Evolutionary conservation across 208 protist genomes (phyloP), one percentile per base, ranked within the genome.

Genomic region (Leishmania lainsoni): DNA sequence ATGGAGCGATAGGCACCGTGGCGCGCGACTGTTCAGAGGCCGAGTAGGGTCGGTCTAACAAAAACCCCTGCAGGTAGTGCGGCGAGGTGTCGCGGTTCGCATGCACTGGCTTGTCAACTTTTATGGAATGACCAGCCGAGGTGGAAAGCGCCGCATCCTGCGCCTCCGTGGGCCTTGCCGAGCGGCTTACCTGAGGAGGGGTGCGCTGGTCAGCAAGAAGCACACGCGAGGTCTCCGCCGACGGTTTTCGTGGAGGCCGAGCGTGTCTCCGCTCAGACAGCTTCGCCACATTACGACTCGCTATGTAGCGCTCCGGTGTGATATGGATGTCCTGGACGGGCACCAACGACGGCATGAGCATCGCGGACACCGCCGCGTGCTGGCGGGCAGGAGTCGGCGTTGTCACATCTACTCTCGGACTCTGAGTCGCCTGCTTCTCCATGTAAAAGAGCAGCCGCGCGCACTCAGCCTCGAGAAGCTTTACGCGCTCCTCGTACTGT

Each of bases 401-500:
- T 52, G 54, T 48, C 52, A 52, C 48, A 58, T 61, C 72, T 39
- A 10, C 22, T 39, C 72, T 52, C 9, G 49, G 26, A n/a, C 48
- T 29, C 26, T 16, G 20, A 5, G 54, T 20, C 39, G 74, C 52
- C 74, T 77, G 45, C 22, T 73, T 70, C 77, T 83, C 86, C 51
- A 78, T 52, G 61, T 76, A 59, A 5, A 58, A 66, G 72, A 87
- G 49, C 54, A 90, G 81, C 54, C 77, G 66, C 48, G 83, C 73
- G 65, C 89, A 87, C 80, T 93, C 90, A 42, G 75, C 48, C 81
- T 93, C 88, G 16, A 90, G 65, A 1, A 81, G 59, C 51, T 75
- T 79, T 26, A 93, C 78, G 59, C 83, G 88, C 78, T 87, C 68
- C 77, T 93, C 92, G 86, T 92, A 92, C 83, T 93, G 90, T 63